Evolutionary conservation across 2,329 filamentous ascomycete genomes (phyloP).

Genomic region (Xylaria sp.): DNA sequence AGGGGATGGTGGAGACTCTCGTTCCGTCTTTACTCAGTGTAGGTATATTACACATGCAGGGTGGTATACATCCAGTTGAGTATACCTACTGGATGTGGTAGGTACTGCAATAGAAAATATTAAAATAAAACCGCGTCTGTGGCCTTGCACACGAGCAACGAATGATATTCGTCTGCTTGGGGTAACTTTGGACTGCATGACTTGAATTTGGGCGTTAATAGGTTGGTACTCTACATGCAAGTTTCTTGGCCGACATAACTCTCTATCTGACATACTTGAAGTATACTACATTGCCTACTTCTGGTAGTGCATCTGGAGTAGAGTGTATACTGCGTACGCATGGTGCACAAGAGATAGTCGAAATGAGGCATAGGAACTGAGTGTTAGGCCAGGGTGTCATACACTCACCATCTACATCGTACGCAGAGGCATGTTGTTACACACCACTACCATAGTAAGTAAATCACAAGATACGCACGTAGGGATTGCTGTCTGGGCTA

Average conservation of each 20-base stretch:
- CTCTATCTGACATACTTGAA: neutral
- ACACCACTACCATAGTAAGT: neutral
- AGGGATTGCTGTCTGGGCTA: slow-evolving; percentile 19
- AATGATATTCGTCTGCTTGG: slow-evolving; percentile 5
- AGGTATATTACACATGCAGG: slow-evolving; percentile 17
- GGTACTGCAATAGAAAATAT: slow-evolving; percentile 20
- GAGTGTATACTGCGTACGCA: neutral
- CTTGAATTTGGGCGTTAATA: slow-evolving; percentile 6
- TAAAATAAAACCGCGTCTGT: slow-evolving; percentile 24
- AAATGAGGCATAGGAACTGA: slow-evolving; percentile 10
- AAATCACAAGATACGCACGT: slow-evolving; percentile 5
- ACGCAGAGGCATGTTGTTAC: too few relatives aligned
- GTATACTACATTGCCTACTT: too few relatives aligned
- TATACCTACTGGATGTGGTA: slow-evolving; percentile 25
- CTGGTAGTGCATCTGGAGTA: neutral
- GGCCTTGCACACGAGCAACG: slow-evolving; percentile 12
- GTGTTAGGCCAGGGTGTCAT: slow-evolving; percentile 11
- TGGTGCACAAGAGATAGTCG: slow-evolving; percentile 15
- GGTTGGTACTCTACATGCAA: slow-evolving; percentile 3
- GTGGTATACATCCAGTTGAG: slow-evolving; percentile 20
- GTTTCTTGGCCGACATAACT: slow-evolving; percentile 11
- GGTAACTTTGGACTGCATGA: neutral
- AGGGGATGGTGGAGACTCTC: slow-evolving; percentile 34
- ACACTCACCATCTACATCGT: neutral
- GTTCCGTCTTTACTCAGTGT: slow-evolving; percentile 21